Conservation (phyloP, 345 rosid species). For the Conringia planisiliqua region DNA sequence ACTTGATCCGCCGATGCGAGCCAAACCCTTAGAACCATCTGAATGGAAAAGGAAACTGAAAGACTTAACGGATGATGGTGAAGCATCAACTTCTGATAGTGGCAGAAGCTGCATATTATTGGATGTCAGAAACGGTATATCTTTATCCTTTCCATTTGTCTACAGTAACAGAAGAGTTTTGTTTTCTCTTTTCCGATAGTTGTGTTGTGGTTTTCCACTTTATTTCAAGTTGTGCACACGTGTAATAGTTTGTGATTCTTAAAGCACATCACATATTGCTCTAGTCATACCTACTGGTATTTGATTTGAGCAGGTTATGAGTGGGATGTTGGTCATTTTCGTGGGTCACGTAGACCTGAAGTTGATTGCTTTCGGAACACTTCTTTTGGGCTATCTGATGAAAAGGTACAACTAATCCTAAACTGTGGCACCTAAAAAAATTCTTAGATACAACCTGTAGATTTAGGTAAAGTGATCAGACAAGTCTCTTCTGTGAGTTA, state of each 20-base stretch:
- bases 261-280: neutral
- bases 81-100: constrained; percentile 29
- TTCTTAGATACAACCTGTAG: neutral
- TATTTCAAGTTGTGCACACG: neutral
- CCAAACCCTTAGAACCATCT: constrained; percentile 70
- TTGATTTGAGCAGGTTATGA: constrained; percentile 66
- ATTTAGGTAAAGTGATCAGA: neutral
- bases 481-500: neutral
- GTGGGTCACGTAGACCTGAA: constrained; percentile 72
- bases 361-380: constrained; percentile 91
- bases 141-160: neutral
- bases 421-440: neutral
- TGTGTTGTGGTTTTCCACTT: neutral
- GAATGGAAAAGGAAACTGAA: constrained; percentile 77
- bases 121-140: constrained; percentile 91
- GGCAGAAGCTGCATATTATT: constrained; percentile 47
- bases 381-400: constrained; percentile 59
- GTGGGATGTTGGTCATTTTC: constrained; percentile 97
- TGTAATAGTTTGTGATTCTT: neutral
- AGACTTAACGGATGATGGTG: constrained; percentile 31
- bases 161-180: neutral
- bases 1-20: constrained; percentile 68
- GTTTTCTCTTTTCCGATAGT: neutral
- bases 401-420: constrained; percentile 45
- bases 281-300: neutral